Percentiles rank a stretch among this genome's conserved stretches.
Evolutionary conservation across 2,329 filamentous ascomycete species (phyloP).

Genomic region (Penicillium sp.): DNA sequence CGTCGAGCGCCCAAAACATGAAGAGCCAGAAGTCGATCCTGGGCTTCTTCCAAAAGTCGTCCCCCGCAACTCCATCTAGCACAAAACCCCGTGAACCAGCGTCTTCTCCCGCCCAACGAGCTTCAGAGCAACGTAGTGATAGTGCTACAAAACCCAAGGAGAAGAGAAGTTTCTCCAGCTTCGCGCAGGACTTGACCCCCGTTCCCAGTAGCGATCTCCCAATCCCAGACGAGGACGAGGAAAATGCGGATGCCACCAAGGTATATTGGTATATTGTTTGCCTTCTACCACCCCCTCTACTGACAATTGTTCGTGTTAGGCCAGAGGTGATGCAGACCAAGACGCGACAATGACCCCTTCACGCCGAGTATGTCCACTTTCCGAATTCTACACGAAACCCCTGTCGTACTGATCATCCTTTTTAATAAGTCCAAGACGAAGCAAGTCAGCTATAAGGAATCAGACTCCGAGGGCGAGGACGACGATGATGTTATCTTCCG

Average conservation of each 20-base stretch:
- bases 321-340: slow-evolving; percentile 46
- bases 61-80: slow-evolving; percentile 49
- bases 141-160: slow-evolving; percentile 44
- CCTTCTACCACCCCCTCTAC: not conserved
- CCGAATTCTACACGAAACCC: not conserved
- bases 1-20: slow-evolving; percentile 48
- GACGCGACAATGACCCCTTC: slow-evolving; percentile 70
- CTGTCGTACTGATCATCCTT: slow-evolving; percentile 1
- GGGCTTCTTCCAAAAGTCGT: slow-evolving; percentile 73
- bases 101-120: slow-evolving; percentile 42
- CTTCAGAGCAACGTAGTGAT: slow-evolving; percentile 32
- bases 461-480: slow-evolving; percentile 70
- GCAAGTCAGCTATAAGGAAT: slow-evolving; percentile 76
- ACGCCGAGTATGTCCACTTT: slow-evolving; percentile 66
- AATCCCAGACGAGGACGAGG: slow-evolving; percentile 69
- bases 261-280: slow-evolving; percentile 30
- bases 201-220: slow-evolving; percentile 79
- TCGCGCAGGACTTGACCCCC: slow-evolving; percentile 65
- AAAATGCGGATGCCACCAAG: slow-evolving; percentile 38
- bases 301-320: slow-evolving; percentile 33
- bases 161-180: slow-evolving; percentile 46
- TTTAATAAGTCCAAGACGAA: slow-evolving; percentile 62
- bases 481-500: slow-evolving; percentile 75
- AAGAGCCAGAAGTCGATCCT: slow-evolving; percentile 74
- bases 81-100: slow-evolving; percentile 37